Evolutionary conservation across 495 filamentous ascomycete species (phyloP), one percentile per base, ranked within the genome.

Genomic region (Apodospora peruviana): DNA sequence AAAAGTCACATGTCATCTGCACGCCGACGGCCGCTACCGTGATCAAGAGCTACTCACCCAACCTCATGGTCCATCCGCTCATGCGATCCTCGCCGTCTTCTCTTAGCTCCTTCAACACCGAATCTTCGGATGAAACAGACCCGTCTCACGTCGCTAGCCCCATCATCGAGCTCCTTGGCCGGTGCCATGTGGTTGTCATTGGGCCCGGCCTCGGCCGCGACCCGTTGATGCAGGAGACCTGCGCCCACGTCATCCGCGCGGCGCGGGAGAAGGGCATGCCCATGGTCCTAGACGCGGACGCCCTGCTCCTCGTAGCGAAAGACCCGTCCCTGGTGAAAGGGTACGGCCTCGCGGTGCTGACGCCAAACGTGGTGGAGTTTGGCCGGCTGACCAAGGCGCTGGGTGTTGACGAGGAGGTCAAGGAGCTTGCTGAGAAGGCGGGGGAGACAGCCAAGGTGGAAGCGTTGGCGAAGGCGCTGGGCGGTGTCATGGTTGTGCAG

Each of bases 11-110:
- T 72, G 86, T 98, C 47, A 91, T 98, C 65, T 98, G 93, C 72
- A 93, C 95, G 54, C 87, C 85, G 21, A 83, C 81, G 51, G 94
- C 94, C 40, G 87, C 84, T 50, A 75, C 80, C 65, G 91, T 96
- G 38, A 94, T 98, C 61, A 98, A 98, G 75, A 83, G 87, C 14
- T 98, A 97, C 74, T 97, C 94, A 29, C 93, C 93, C 9, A 96
- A 97, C 69, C 73, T 98, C 12, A 97, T 98, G 94, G 94, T 98
- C 12, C 94, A 97, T 64, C 94, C 93, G 2, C 77, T 95, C 42
- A 90, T 98, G 77, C 90, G 91, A 25, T 88, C 90, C 68, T 74
- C 79, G 5, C 65, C 71, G 22, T 54, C 67, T 32, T 71, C 78
- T 11, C 63, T 57, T 12, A 50, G 53, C 12, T 27, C 46, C 27